Evolutionary conservation across 1,284 basidiomycete genomes (phyloP), one percentile per base, ranked within the genome.

Genomic region (Apiotrichum mycotoxinovorans): DNA sequence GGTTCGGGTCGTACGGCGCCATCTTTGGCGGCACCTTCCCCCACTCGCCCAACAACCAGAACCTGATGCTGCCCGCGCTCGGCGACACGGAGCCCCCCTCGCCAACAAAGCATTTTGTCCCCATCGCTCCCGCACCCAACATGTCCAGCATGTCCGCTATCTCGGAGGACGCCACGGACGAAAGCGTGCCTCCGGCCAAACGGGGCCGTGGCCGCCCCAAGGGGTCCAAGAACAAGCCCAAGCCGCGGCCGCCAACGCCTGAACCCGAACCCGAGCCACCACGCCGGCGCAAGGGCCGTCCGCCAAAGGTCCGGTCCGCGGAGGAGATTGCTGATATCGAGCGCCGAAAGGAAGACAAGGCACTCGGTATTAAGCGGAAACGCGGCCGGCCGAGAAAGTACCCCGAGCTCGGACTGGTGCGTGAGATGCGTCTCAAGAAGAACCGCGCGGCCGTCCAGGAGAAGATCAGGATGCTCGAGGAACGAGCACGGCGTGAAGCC

Each of bases 381-480:
- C 66, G 70, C 42, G 73, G 73, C 15, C 42, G 73, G 44, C 73
- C 73, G 12, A 56, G 73, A 22, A 74, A 74, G 56, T 75, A 68
- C 52, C 72, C 72, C 11, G 73, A 72, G 30, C 54, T 63, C 27
- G 71, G 68, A 25, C 61, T 74, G 12, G 72, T 75, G 12, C 60
- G 73, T 20, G 72, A 75, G 49, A 73, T 75, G 71, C 61, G 73
- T 22, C 59, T 75, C 58, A 74, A 70, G 64, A 68, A 68, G 67
- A 74, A 75, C 51, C 50, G 72, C 26, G 63, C 57, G 18, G 65
- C 68, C 45, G 70, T 66, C 37, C 64, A 62, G 30, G 67, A 70
- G 51, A 58, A 72, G 44, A 56, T 72, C 15, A 50, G 62, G 18
- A 25, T 59, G 35, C 49, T 66, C 23, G 61, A 66, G 42, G 62